Percentiles rank a stretch among this genome's conserved stretches.
Evolutionary conservation across 805 yeast species (phyloP).

Genomic region (Candida andamanensis): DNA sequence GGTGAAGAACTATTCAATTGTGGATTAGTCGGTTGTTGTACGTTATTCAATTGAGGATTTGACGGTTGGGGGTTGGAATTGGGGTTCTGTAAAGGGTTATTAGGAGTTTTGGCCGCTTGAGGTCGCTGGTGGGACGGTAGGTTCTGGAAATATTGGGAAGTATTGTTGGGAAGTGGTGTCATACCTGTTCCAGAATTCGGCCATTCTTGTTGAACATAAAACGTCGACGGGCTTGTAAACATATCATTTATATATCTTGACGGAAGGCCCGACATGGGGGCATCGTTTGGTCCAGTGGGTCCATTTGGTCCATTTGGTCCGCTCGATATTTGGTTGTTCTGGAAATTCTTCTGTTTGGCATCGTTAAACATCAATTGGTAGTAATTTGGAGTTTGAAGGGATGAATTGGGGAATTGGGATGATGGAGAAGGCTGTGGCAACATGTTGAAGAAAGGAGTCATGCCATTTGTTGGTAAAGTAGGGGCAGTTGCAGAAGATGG

Average conservation of each 20-base stretch:
- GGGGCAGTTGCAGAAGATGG: conserved; percentile 39
- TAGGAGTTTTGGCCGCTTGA: conserved; percentile 4
- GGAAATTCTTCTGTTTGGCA: conserved; percentile 7
- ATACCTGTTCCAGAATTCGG: conserved; percentile 28
- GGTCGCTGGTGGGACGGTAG: conserved; percentile 10
- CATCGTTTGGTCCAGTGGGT: conserved; percentile 38
- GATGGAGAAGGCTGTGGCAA: conserved; percentile 22
- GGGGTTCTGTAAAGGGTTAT: background rate
- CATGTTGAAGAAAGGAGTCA: conserved; percentile 18
- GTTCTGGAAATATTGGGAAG: conserved; percentile 32
- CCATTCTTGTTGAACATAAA: conserved; percentile 54
- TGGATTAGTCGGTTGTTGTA: background rate
- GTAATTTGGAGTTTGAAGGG: conserved; percentile 30
- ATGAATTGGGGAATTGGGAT: conserved; percentile 18
- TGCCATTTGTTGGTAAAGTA: conserved; percentile 23
- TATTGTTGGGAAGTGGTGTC: conserved; percentile 30
- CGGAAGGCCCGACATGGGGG: conserved; percentile 68
- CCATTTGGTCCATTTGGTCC: conserved; percentile 13
- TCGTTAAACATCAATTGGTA: conserved; percentile 22
- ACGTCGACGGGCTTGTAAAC: conserved; percentile 77
- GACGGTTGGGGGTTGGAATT: conserved; percentile 15
- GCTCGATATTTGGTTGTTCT: background rate
- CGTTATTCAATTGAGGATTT: background rate
- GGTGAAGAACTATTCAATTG: too few relatives aligned
- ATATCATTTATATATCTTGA: conserved; percentile 66